These are phyloP conservation scores for Chrysoporthe cubensis DNA, from an alignment of 2,329 filamentous ascomycete genomes.

Conservation along the genomic window DNA sequence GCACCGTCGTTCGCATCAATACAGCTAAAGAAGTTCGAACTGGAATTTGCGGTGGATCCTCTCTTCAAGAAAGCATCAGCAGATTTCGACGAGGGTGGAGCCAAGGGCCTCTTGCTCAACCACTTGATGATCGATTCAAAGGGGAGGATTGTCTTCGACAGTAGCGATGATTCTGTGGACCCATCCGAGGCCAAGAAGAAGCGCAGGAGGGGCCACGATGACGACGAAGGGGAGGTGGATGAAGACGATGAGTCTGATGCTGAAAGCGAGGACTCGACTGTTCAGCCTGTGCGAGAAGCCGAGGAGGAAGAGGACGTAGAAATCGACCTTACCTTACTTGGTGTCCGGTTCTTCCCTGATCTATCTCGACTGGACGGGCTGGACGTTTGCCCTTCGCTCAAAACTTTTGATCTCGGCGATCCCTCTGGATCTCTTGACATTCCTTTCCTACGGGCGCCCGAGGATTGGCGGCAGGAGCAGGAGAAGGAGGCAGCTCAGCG, in stretches of 20 bases:
- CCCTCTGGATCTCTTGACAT: slow-evolving; percentile 84
- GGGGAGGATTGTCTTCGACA: slow-evolving; percentile 96
- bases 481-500: slow-evolving; percentile 63
- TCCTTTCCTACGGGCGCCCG: slow-evolving; percentile 85
- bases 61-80: slow-evolving; percentile 99
- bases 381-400: slow-evolving; percentile 93
- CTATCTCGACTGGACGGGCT: slow-evolving; percentile 77
- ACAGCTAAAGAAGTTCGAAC: slow-evolving; percentile 95
- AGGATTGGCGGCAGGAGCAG: slow-evolving; percentile 78
- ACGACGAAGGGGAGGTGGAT: slow-evolving; percentile 42
- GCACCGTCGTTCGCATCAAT: slow-evolving; percentile 85
- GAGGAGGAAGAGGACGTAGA: slow-evolving; percentile 65
- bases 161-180: slow-evolving; percentile 81
- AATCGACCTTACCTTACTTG: slow-evolving; percentile 78
- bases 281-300: slow-evolving; percentile 49
- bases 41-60: slow-evolving; percentile 95
- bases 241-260: slow-evolving; percentile 46
- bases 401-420: slow-evolving; percentile 89
- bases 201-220: slow-evolving; percentile 35
- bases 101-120: slow-evolving; percentile 92
- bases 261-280: slow-evolving; percentile 40
- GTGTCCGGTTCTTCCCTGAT: slow-evolving; percentile 83
- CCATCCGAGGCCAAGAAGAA: slow-evolving; percentile 47
- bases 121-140: slow-evolving; percentile 93
- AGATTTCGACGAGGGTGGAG: slow-evolving; percentile 97